These are phyloP conservation scores for Boletus insuetus DNA, from an alignment of 768 basidiomycete species.

Conservation along the genomic window DNA sequence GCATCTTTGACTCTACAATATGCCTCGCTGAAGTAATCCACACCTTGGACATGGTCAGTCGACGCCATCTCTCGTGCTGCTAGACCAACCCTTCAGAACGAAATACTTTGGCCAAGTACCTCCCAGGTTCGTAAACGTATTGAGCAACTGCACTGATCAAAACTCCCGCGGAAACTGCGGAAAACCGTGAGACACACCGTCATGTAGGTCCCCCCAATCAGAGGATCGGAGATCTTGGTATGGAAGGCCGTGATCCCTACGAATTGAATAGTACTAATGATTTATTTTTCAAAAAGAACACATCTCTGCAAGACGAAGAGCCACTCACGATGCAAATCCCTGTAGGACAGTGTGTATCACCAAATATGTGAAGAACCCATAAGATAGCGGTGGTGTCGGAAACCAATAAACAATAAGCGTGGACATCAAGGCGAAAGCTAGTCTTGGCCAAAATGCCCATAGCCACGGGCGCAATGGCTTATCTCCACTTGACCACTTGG, in stretches of 20 bases:
- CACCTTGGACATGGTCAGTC: slow-evolving; percentile 46
- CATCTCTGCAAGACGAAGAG: background rate
- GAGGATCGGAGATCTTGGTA: slow-evolving; percentile 90
- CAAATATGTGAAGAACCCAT: slow-evolving; percentile 76
- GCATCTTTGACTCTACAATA: slow-evolving; percentile 72
- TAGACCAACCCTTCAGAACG: slow-evolving; percentile 73
- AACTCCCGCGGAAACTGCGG: background rate
- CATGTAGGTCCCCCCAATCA: slow-evolving; percentile 99
- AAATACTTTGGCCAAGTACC: slow-evolving; percentile 99
- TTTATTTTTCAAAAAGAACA: background rate
- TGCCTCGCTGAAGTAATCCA: slow-evolving; percentile 85
- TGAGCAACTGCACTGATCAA: slow-evolving; percentile 62
- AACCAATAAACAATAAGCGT: slow-evolving; percentile 82
- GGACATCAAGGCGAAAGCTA: slow-evolving; percentile 67
- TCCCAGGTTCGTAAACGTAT: slow-evolving; percentile 94
- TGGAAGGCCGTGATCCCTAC: slow-evolving; percentile 99
- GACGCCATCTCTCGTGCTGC: background rate
- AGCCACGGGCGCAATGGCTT: slow-evolving; percentile 85
- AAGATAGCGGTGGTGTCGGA: slow-evolving; percentile 71
- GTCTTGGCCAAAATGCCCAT: slow-evolving; percentile 84
- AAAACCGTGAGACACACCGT: slow-evolving; percentile 56
- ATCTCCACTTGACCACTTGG: slow-evolving; percentile 84
- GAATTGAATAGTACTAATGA: slow-evolving; percentile 89
- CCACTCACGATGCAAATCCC: slow-evolving; percentile 78
- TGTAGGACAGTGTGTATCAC: slow-evolving; percentile 79